Base-by-base conservation (phyloP, 371 early-diverging fungal species). In the Saksenaea vasiformis region DNA sequence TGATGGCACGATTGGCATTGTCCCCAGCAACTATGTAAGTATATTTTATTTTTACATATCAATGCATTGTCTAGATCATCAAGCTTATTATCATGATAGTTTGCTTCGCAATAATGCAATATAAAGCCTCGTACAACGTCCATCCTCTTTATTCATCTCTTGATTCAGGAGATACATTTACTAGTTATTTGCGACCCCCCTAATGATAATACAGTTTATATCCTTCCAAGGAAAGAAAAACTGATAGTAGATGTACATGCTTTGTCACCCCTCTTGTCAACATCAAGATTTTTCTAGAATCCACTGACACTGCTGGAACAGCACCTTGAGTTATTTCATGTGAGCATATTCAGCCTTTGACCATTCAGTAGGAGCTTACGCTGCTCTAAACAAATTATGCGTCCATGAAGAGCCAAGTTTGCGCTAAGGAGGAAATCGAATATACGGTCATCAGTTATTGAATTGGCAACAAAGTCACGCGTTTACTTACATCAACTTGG, bases 1-100 rank as follows among this genome's bases (percentile, higher is more conserved):
- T 31, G 89, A 94, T 71, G 95, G 94, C 8, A 72, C 84, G 1
- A 69, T 90, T n/a, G 97, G 97, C 58, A 95, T 97, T 78, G 95
- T 90, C 4, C 97, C 97, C 14, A 90, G 90, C 78, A 97, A 97
- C 75, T 97, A 94, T 70, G 72, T 88, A 74, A 76, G 76, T 69
- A 0, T 10, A 2, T 31, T 31, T 74, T 69, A 0, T 47, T 39
- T 31, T 10, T 56, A 13, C 19, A 47, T 43, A 47, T 11, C 22
- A n/a, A 19, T 17, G 43, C 43, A n/a, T 5, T 4, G 5, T 41
- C 43, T 47, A 22, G 11, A 47, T 47, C 10, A 47, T 8, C 9
- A 22, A 19, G n/a, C 51, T 47, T n/a, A 47, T n/a, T 47, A 47
- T 47, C 22, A 22, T 22, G 4, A 7, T 22, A 47, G 51, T 47